Base-by-base conservation (phyloP, 2,329 filamentous ascomycete genomes). In the Arthrobotrys sinensis region DNA sequence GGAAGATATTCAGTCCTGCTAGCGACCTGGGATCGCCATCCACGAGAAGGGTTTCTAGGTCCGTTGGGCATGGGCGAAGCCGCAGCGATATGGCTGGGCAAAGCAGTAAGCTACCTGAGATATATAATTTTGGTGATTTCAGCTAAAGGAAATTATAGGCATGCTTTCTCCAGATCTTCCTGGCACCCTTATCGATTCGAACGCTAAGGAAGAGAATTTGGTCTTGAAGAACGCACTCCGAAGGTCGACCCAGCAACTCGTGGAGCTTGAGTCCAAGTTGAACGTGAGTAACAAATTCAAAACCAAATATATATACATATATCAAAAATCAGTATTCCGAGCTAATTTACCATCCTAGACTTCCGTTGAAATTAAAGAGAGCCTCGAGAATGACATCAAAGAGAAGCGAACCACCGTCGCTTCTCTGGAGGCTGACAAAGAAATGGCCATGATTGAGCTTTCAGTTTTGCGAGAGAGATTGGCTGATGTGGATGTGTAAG, bases 391-490 rank as follows among this genome's bases (percentile, higher is more conserved):
- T 81, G 90, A 96, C 34, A 96, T 96, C 84, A 94, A 92, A 81
- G 94, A 98, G 85, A 98, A 98, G 86, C 89, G 96, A 75, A 97
- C 96, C 82, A 98, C 96, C 0, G 96, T 99, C 84, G 81, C 80
- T 60, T 80, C 80, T 8, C 43, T 82, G 11, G 80, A 82, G 70
- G 80, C 79, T 36, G 80, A 82, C 62, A 77, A 77, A 71, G 73
- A 77, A 64, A 38, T 77, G 66, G 73, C 73, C 12, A 77, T 77
- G 60, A 63, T 70, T 28, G 73, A 77, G 57, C 66, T 77, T 43
- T 77, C 73, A 19, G 73, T 77, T 3, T 43, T 77, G 34, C 60
- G 66, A 57, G 81, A 62, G 73, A 80, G 70, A 55, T 79, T 65
- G 80, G 80, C 80, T 45, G 77, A 81, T 45, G 77, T 79, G 16